Conservation (phyloP, 805 yeast genomes). For the Yarrowia sp. region DNA sequence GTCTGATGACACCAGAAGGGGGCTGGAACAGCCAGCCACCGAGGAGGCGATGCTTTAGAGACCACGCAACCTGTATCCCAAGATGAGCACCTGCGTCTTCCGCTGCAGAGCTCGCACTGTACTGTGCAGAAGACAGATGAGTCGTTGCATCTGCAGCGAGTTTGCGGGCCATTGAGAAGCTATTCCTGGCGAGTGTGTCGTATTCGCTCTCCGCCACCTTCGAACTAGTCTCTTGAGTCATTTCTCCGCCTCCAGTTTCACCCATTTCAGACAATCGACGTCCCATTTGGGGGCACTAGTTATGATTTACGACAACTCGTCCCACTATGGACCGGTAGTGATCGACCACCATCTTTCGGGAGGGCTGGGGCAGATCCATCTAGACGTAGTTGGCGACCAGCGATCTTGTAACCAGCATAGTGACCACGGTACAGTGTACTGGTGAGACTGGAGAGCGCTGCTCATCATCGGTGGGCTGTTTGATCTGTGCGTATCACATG, state of each 20-base stretch:
- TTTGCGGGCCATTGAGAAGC: too few relatives aligned
- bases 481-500: not conserved
- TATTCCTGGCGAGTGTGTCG: too few relatives aligned
- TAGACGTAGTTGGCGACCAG: not conserved
- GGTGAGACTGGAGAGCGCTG: not conserved
- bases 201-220: too few relatives aligned
- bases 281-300: not conserved
- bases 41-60: not conserved
- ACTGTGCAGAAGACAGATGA: not conserved
- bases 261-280: not conserved
- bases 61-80: not conserved
- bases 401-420: not conserved
- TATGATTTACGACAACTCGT: not conserved
- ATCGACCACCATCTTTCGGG: not conserved
- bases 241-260: not conserved
- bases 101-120: not conserved
- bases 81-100: conserved; percentile 10
- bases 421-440: not conserved
- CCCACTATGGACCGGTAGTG: not conserved
- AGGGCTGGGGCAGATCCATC: conserved; percentile 3
- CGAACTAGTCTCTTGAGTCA: too few relatives aligned
- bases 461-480: not conserved
- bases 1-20: not conserved
- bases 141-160: not conserved
- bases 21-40: not conserved